These are phyloP conservation scores for Diaporthe longicolla DNA, from an alignment of 2,329 filamentous ascomycete genomes.

Conservation along the genomic window DNA sequence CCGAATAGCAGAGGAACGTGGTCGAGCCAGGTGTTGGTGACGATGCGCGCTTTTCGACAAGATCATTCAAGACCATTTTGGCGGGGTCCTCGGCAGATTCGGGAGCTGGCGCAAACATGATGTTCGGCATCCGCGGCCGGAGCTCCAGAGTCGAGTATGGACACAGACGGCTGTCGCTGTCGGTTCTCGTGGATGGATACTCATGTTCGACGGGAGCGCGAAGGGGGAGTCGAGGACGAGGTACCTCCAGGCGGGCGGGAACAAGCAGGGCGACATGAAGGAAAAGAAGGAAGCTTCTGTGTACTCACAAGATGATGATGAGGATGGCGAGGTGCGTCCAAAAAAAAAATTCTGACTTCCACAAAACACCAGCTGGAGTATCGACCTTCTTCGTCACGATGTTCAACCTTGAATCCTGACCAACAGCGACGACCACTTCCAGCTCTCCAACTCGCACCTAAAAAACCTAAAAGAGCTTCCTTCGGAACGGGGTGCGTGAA, in stretches of 20 bases:
- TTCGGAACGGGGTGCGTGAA: constrained; percentile 12
- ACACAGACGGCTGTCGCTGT: background rate
- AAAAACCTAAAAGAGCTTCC: constrained; percentile 28
- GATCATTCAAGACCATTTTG: background rate
- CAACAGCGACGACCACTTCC: constrained; percentile 40
- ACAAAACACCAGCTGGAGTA: constrained; percentile 1
- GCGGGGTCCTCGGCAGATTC: constrained; percentile 14
- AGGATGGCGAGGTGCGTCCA: background rate
- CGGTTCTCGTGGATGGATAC: background rate
- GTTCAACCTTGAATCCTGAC: constrained; percentile 38
- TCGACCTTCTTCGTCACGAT: constrained; percentile 29
- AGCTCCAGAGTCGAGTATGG: background rate
- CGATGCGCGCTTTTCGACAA: constrained; percentile 5
- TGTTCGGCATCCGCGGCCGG: background rate
- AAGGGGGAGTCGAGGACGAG: background rate
- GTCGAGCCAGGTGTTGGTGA: background rate
- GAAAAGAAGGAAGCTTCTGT: background rate
- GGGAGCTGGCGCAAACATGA: background rate
- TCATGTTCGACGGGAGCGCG: background rate
- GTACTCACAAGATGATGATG: constrained; percentile 27
- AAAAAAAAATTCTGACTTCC: constrained; percentile 37
- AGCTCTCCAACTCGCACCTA: constrained; percentile 39
- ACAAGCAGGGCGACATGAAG: background rate
- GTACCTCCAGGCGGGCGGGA: background rate
- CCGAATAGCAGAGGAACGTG: background rate